Conservation (phyloP, 2,329 filamentous ascomycete species). For the Lasiodiplodia sp. region DNA sequence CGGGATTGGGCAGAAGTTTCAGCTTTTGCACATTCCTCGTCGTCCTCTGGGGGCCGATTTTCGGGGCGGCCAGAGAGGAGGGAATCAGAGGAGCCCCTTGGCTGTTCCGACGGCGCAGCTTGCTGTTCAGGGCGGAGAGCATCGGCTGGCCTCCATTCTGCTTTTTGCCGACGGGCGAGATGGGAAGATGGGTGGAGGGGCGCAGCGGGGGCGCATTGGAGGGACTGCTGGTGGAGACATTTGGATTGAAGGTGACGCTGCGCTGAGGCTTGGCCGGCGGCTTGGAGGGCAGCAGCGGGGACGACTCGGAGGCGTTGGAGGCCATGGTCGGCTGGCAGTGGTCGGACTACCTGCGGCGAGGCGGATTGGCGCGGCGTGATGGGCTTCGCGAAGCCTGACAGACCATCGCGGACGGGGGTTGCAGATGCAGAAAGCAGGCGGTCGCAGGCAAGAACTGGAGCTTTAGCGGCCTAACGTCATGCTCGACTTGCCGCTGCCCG, state of each 20-base stretch:
- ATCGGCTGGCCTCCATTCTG: constrained; percentile 45
- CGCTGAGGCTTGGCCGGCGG: constrained; percentile 55
- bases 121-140: constrained; percentile 84
- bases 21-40: constrained; percentile 97
- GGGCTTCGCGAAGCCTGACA: constrained; percentile 7
- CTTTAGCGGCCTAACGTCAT: constrained; percentile 22
- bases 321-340: constrained; percentile 10
- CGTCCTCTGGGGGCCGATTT: constrained; percentile 93
- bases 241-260: constrained; percentile 79
- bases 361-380: not conserved
- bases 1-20: constrained; percentile 92
- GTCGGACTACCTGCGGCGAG: constrained; percentile 13
- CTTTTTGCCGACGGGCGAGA: constrained; percentile 39
- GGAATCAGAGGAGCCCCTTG: constrained; percentile 67
- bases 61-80: constrained; percentile 59
- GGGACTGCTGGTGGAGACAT: constrained; percentile 57
- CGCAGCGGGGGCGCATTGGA: constrained; percentile 45
- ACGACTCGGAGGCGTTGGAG: constrained; percentile 40
- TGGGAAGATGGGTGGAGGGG: constrained; percentile 39
- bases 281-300: constrained; percentile 47
- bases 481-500: constrained; percentile 21
- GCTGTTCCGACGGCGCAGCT: constrained; percentile 85
- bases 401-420: constrained; percentile 21
- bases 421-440: constrained; percentile 5
- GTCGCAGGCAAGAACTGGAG: constrained; percentile 21